Evolutionary conservation across 768 basidiomycete species (phyloP).

Genomic region (Suillus ampliporus): DNA sequence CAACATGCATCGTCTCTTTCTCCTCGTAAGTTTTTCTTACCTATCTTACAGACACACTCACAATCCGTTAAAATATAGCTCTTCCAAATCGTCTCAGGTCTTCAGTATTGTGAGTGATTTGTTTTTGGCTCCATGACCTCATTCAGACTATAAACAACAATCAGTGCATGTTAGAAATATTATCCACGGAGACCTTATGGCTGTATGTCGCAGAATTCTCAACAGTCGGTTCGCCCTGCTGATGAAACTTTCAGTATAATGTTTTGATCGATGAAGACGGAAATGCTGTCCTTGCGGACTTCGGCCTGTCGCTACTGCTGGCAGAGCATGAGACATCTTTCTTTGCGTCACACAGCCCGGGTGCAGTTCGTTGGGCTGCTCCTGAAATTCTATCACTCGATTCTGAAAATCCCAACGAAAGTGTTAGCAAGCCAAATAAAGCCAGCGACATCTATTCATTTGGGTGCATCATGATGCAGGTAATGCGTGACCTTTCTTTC

Average conservation of each 20-base stretch:
- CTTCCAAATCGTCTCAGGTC: constrained; percentile 1
- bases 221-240: neutral
- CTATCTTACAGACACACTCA: neutral
- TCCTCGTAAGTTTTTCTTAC: constrained; percentile 19
- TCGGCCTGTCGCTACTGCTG: neutral
- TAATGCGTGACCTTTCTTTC: neutral
- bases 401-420: neutral
- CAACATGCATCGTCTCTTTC: constrained; percentile 14
- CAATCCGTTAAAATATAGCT: constrained; percentile 2
- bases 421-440: neutral
- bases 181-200: constrained; percentile 7
- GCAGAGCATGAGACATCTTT: constrained; percentile 3
- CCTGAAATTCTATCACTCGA: constrained; percentile 1
- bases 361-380: constrained; percentile 4
- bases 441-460: constrained; percentile 11
- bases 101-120: constrained; percentile 14
- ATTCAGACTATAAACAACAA: neutral
- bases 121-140: too few species aligned
- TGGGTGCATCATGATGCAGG: constrained; percentile 12
- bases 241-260: neutral
- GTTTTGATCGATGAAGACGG: constrained; percentile 2
- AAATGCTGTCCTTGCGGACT: constrained; percentile 1
- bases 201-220: neutral
- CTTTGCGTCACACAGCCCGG: neutral
- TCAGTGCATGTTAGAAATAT: constrained; percentile 2